Evolutionary conservation across 176 grass and related monocot genomes (phyloP).

Genomic region (Cenchrus purpureus): DNA sequence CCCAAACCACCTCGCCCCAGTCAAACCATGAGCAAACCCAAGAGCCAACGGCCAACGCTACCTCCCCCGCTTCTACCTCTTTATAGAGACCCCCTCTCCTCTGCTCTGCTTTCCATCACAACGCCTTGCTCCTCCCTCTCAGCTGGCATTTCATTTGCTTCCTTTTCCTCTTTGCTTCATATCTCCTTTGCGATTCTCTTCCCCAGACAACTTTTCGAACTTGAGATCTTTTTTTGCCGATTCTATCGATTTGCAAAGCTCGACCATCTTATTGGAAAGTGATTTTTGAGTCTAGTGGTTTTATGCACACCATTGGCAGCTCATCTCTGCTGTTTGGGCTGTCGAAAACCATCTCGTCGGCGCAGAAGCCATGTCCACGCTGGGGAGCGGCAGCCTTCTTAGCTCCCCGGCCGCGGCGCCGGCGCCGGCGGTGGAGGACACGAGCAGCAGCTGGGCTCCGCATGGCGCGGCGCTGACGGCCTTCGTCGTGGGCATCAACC

Average conservation of each 20-base stretch:
- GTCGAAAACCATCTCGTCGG: slow-evolving; percentile 4
- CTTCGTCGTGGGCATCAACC: slow-evolving; percentile 53
- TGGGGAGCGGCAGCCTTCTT: slow-evolving; percentile 7
- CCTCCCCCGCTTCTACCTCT: neutral
- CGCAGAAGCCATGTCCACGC: slow-evolving; percentile 35
- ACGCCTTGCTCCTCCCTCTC: slow-evolving; percentile 1
- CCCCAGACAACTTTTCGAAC: neutral
- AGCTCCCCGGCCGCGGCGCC: slow-evolving; percentile 23
- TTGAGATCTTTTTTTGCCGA: neutral
- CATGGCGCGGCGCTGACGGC: slow-evolving; percentile 42
- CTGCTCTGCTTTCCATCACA: neutral
- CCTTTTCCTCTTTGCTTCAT: neutral
- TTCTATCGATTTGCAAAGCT: neutral
- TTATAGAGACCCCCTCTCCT: slow-evolving; percentile 30
- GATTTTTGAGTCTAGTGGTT: neutral
- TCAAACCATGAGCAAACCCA: neutral
- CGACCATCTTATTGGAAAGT: neutral
- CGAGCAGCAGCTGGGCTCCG: slow-evolving; percentile 32
- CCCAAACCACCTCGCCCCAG: neutral
- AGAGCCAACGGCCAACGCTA: slow-evolving; percentile 21
- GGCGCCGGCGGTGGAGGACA: slow-evolving; percentile 22
- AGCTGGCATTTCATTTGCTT: neutral
- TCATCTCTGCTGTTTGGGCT: neutral
- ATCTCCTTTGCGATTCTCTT: neutral
- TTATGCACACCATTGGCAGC: slow-evolving; percentile 40